Conservation (phyloP, 2,329 filamentous ascomycete species). For the Magnaporthiopsis poae region DNA sequence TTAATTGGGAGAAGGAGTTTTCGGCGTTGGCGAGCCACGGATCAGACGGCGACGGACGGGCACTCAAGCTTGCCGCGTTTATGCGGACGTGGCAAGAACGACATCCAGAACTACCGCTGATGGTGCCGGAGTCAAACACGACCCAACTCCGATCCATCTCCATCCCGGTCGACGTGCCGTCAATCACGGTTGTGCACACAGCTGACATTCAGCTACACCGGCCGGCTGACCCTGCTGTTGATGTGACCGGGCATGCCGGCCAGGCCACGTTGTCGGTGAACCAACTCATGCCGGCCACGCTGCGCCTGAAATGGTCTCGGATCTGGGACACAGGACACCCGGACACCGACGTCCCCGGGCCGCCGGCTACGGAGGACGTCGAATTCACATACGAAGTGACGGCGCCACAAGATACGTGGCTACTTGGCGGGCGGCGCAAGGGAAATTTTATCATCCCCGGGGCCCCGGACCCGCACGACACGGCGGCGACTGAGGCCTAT, state of each 20-base stretch:
- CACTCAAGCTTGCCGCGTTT: slow-evolving; percentile 23
- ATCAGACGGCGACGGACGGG: slow-evolving; percentile 14
- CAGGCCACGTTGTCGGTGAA: slow-evolving; percentile 45
- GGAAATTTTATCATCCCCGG: slow-evolving; percentile 61
- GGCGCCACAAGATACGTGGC: slow-evolving; percentile 66
- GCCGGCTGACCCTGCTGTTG: slow-evolving; percentile 16
- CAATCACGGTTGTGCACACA: slow-evolving; percentile 72
- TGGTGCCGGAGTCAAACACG: slow-evolving; percentile 20
- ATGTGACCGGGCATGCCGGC: slow-evolving; percentile 20
- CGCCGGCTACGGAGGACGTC: slow-evolving; percentile 33
- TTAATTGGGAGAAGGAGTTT: slow-evolving; percentile 42
- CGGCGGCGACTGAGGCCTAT: slow-evolving; percentile 6
- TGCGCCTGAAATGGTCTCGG: slow-evolving; percentile 54
- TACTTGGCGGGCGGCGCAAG: slow-evolving; percentile 71
- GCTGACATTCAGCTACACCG: slow-evolving; percentile 52
- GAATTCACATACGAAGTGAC: slow-evolving; percentile 79
- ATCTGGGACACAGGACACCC: slow-evolving; percentile 45
- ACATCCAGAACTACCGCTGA: slow-evolving; percentile 24
- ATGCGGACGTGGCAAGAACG: slow-evolving; percentile 28
- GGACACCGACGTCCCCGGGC: slow-evolving; percentile 20
- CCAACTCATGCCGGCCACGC: slow-evolving; percentile 52
- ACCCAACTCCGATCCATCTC: slow-evolving; percentile 54
- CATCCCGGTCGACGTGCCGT: slow-evolving; percentile 83
- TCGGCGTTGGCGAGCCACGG: slow-evolving; percentile 30
- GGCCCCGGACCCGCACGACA: slow-evolving; percentile 12